Percentiles rank a stretch among this genome's conserved stretches.
These are phyloP conservation scores for Komagataella kurtzmanii DNA, from an alignment of 805 yeast species.

Conservation along the genomic window DNA sequence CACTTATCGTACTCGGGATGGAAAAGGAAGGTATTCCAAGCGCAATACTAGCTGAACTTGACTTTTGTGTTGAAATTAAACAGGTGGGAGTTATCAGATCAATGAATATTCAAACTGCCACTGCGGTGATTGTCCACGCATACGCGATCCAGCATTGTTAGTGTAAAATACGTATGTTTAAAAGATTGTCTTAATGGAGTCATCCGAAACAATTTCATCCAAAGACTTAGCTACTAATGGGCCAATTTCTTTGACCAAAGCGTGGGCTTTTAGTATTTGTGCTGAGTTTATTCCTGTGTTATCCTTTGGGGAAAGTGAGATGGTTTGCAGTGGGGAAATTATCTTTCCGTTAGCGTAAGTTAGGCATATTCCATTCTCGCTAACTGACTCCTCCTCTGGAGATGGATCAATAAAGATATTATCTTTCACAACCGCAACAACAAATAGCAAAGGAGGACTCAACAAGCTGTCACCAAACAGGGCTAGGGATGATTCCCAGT, in stretches of 20 bases:
- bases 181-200: constrained; percentile 3
- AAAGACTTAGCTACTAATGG: constrained; percentile 45
- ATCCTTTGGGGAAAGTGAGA: constrained; percentile 38
- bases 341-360: constrained; percentile 61
- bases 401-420: constrained; percentile 76
- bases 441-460: constrained; percentile 61
- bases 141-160: constrained; percentile 60
- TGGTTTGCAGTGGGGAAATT: constrained; percentile 58
- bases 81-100: constrained; percentile 88
- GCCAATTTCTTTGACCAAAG: constrained; percentile 49
- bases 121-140: constrained; percentile 89
- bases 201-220: constrained; percentile 29
- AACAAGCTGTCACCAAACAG: constrained; percentile 23
- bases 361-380: constrained; percentile 70
- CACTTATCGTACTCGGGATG: constrained; percentile 67
- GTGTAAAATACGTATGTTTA: neutral
- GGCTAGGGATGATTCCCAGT: constrained; percentile 50
- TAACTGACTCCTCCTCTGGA: constrained; percentile 74
- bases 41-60: constrained; percentile 65
- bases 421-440: constrained; percentile 61
- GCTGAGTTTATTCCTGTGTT: constrained; percentile 42
- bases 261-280: constrained; percentile 38
- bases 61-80: constrained; percentile 79
- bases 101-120: constrained; percentile 94
- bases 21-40: constrained; percentile 93